These are phyloP conservation scores for Sarcocystis neurona DNA, from an alignment of 169 alveolate genomes.

Conservation along the genomic window DNA sequence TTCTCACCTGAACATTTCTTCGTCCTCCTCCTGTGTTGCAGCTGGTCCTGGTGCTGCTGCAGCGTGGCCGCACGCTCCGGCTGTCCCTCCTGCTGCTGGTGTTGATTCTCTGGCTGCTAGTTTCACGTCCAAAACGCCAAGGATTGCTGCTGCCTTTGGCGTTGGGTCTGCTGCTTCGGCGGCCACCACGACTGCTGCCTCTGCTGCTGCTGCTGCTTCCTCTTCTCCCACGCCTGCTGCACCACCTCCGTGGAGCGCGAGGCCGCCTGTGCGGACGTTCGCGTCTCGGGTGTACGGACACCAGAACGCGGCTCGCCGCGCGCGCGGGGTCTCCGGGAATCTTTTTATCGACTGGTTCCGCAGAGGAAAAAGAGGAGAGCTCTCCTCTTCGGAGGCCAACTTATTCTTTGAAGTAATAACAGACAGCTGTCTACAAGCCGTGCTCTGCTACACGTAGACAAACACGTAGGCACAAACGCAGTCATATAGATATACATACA, in stretches of 20 bases:
- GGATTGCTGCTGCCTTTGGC: not conserved
- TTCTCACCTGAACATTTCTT: too few relatives aligned
- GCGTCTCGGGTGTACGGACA: conserved; percentile 17
- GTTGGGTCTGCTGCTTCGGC: not conserved
- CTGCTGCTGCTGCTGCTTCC: not conserved
- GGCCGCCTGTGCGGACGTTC: not conserved
- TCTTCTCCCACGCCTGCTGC: not conserved
- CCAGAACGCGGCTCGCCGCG: not conserved
- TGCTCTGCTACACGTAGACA: too few relatives aligned
- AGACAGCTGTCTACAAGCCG: not conserved
- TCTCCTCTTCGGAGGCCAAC: not conserved
- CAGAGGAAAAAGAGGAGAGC: not conserved
- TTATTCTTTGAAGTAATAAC: conserved; percentile 1
- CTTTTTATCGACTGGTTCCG: not conserved
- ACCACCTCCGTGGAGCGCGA: not conserved
- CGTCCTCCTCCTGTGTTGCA: too few relatives aligned
- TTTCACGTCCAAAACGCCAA: not conserved
- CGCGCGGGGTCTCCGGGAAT: conserved; percentile 7
- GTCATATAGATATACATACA: too few relatives aligned
- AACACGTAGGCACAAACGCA: too few relatives aligned
- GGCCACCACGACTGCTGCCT: not conserved
- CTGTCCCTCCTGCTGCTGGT: too few relatives aligned
- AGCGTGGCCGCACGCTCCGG: too few relatives aligned
- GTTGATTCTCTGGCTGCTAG: too few relatives aligned
- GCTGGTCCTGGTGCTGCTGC: too few relatives aligned